Conservation (phyloP, 2,329 filamentous ascomycete genomes). For the Neofusicoccum cordaticola region DNA sequence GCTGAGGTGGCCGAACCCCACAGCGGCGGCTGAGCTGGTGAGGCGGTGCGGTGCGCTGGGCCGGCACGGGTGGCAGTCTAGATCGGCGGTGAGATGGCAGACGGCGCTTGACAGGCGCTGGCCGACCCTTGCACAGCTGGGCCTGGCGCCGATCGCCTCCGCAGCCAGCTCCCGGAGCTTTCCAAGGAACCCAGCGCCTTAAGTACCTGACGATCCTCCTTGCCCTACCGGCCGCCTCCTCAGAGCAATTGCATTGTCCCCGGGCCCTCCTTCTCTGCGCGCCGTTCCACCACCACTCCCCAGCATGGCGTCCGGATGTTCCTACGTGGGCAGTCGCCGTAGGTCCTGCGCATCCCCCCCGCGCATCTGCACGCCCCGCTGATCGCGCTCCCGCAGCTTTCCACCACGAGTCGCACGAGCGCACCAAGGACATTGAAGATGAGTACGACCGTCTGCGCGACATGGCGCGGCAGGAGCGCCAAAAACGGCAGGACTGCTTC, state of each 20-base stretch:
- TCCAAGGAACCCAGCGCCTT: background rate
- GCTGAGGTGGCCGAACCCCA: background rate
- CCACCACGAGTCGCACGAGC: constrained; percentile 57
- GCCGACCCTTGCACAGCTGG: background rate
- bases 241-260: background rate
- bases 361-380: background rate
- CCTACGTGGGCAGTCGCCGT: constrained; percentile 1
- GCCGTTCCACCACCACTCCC: background rate
- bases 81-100: background rate
- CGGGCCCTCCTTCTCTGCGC: background rate
- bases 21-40: background rate
- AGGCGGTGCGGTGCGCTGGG: background rate
- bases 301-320: background rate
- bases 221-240: background rate
- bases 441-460: constrained; percentile 92
- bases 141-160: background rate
- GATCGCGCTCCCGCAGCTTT: constrained; percentile 56
- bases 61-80: background rate
- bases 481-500: constrained; percentile 75
- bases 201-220: constrained; percentile 5
- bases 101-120: background rate
- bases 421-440: constrained; percentile 59
- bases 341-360: background rate
- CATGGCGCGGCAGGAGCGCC: constrained; percentile 75
- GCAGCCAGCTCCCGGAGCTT: background rate